A percentile compares a stretch with the other conserved stretches of the same genome.
These are phyloP conservation scores for Coemansia sp. DNA, from an alignment of 371 early-diverging fungal genomes.

Conservation along the genomic window DNA sequence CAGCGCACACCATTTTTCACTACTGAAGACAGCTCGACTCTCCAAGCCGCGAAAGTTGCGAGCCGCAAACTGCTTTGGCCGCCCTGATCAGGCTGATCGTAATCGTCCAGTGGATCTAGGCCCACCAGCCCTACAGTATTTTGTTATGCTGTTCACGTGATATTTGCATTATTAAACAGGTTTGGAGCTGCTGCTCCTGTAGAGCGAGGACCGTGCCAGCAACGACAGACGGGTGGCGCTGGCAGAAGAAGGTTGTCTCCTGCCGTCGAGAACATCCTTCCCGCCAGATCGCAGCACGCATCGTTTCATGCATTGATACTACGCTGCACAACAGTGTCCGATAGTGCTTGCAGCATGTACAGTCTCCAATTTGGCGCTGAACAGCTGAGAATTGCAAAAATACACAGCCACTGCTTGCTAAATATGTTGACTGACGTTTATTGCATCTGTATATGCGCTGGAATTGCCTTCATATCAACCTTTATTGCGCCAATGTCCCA, in stretches of 20 bases:
- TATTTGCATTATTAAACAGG: not conserved
- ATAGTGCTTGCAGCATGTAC: conserved; percentile 7
- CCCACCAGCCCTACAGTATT: not conserved
- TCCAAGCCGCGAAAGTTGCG: not conserved
- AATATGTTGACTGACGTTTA: not conserved
- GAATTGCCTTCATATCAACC: conserved; percentile 10
- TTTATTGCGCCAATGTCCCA: conserved; percentile 8
- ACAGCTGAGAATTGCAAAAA: not conserved
- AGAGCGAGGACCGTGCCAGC: not conserved
- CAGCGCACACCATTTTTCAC: not conserved
- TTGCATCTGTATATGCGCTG: conserved; percentile 15
- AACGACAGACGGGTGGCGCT: not conserved
- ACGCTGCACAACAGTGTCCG: not conserved
- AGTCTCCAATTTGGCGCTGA: not conserved
- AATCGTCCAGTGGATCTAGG: not conserved
- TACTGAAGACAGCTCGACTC: conserved; percentile 2
- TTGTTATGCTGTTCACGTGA: too few relatives aligned
- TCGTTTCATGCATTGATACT: not conserved
- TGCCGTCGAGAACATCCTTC: not conserved
- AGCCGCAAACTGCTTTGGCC: conserved; percentile 1
- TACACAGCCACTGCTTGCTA: conserved; percentile 11
- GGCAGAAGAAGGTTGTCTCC: conserved; percentile 1
- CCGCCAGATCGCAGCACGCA: conserved; percentile 3
- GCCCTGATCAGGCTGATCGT: conserved; percentile 6
- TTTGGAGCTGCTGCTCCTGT: not conserved